These are phyloP conservation scores for Rhododendron ferrugineum DNA, from an alignment of 148 eudicot genomes.

Conservation along the genomic window DNA sequence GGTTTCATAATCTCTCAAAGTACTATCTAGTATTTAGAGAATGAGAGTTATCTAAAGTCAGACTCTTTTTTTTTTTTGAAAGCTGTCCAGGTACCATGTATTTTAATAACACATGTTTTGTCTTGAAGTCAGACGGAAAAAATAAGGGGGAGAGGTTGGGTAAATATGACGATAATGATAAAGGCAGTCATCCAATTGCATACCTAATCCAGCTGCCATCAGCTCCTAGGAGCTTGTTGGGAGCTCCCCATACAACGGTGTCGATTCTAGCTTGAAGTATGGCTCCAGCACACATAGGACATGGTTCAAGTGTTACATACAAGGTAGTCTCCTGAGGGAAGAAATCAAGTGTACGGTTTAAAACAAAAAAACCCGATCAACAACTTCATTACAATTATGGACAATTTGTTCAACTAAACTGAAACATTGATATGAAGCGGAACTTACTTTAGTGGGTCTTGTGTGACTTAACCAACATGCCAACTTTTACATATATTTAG, in stretches of 20 bases:
- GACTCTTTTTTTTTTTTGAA: not conserved
- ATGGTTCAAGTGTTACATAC: constrained; percentile 93
- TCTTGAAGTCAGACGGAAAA: not conserved
- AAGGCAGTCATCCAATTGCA: not conserved
- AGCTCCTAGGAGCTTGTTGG: constrained; percentile 98
- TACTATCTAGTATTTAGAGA: not conserved
- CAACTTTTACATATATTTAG: not conserved
- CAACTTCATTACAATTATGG: not conserved
- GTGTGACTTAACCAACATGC: not conserved
- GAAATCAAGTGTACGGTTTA: not conserved
- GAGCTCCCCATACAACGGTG: constrained; percentile 96
- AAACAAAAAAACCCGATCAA: not conserved
- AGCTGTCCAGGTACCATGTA: not conserved
- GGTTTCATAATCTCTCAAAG: not conserved
- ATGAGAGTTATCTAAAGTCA: not conserved
- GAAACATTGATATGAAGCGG: not conserved
- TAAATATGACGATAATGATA: not conserved
- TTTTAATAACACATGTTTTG: not conserved
- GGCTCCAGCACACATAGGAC: constrained; percentile 99
- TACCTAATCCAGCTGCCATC: constrained; percentile 99
- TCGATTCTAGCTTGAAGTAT: constrained; percentile 87
- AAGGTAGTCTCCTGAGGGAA: constrained; percentile 65
- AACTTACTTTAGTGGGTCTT: not conserved
- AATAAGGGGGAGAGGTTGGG: not conserved
- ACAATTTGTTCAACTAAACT: not conserved